Conservation (phyloP, 1,139 yeast genomes). For the Sugiyamaella pinicola region DNA sequence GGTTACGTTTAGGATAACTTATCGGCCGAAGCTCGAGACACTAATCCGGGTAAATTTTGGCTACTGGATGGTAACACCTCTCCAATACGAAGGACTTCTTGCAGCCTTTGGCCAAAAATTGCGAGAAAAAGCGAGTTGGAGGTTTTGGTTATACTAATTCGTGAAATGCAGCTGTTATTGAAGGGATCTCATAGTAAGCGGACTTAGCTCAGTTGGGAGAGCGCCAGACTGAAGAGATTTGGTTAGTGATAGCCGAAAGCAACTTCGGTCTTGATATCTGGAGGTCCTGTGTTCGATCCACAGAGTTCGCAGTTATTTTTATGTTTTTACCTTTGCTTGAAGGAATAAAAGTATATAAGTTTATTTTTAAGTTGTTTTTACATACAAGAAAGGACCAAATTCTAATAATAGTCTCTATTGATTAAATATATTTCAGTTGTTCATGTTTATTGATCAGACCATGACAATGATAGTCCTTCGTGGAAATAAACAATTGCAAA, state of each 20-base stretch:
- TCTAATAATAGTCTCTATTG: conserved; percentile 1
- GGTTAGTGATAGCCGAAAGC: conserved; percentile 3
- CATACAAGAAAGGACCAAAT: neutral
- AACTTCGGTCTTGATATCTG: conserved; percentile 29
- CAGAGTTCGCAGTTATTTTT: conserved; percentile 29
- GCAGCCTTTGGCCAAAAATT: no score
- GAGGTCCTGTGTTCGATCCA: conserved; percentile 35
- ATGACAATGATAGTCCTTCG: conserved; percentile 27
- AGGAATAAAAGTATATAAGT: no score
- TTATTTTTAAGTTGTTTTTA: neutral
- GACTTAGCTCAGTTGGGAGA: conserved; percentile 87
- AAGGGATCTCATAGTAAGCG: no score
- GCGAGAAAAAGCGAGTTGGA: no score
- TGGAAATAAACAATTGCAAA: conserved; percentile 76
- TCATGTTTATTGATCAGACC: conserved; percentile 16
- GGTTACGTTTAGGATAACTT: no score
- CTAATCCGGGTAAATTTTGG: no score
- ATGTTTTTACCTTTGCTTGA: neutral
- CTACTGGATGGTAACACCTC: no score
- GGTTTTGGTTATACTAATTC: no score
- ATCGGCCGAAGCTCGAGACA: no score
- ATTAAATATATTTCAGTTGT: neutral
- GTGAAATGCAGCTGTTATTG: no score
- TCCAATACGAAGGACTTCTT: no score
- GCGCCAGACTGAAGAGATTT: conserved; percentile 75